These are phyloP conservation scores for Suillus tomentosus DNA, from an alignment of 768 basidiomycete genomes.

Conservation along the genomic window DNA sequence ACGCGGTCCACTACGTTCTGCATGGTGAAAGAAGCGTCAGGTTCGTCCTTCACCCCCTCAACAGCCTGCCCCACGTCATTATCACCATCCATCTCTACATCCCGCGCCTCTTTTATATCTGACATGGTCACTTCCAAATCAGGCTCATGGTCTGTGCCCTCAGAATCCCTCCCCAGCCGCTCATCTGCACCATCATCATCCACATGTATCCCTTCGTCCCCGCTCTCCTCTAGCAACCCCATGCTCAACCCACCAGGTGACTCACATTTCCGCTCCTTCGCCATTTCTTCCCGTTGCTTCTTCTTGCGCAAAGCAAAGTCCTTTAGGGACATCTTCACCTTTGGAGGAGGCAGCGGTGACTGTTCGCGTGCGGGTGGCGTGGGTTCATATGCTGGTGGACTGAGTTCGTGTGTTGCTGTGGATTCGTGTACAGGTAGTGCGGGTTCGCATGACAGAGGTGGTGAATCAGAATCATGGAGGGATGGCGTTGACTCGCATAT, in stretches of 20 bases:
- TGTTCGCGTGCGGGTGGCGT: slow-evolving; percentile 17
- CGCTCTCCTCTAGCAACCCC: not conserved
- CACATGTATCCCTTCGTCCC: slow-evolving; percentile 8
- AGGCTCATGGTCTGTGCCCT: slow-evolving; percentile 1
- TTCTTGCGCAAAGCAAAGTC: slow-evolving; percentile 60
- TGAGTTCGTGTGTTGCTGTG: slow-evolving; percentile 17
- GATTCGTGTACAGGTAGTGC: not conserved
- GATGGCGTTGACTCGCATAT: not conserved
- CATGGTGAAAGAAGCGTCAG: not conserved
- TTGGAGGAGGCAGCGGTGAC: slow-evolving; percentile 42
- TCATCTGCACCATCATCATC: slow-evolving; percentile 19
- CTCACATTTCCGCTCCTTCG: slow-evolving; percentile 15
- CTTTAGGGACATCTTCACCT: slow-evolving; percentile 57
- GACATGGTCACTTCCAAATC: not conserved
- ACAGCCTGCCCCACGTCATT: slow-evolving; percentile 10
- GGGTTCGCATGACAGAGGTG: not conserved
- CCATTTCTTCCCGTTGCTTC: slow-evolving; percentile 48
- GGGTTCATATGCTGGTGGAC: slow-evolving; percentile 13
- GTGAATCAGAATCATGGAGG: slow-evolving; percentile 1
- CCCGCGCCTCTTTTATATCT: slow-evolving; percentile 10
- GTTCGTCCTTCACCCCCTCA: slow-evolving; percentile 5
- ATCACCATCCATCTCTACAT: slow-evolving; percentile 16
- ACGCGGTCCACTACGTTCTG: not conserved
- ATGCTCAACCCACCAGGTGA: slow-evolving; percentile 11
- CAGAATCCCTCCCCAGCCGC: slow-evolving; percentile 1